Conservation (phyloP, 306 rosid species). For the Medicago arabica region DNA sequence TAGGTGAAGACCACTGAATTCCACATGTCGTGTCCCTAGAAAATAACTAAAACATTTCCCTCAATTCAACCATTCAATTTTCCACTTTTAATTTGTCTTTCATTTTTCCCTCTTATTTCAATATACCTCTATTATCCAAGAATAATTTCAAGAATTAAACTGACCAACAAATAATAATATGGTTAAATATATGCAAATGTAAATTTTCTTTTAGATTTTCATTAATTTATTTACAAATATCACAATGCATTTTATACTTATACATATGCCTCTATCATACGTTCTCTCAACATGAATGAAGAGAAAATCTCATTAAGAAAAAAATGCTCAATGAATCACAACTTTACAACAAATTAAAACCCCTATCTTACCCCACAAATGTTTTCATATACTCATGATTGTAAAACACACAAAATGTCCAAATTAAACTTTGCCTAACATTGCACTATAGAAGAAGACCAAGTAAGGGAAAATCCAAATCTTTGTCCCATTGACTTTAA, state of each 20-base stretch:
- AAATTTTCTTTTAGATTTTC: no score
- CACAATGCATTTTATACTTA: no score
- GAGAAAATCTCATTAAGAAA: neutral
- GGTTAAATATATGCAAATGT: no score
- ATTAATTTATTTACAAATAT: no score
- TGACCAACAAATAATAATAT: no score
- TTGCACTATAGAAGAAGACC: conserved; percentile 24
- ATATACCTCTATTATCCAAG: no score
- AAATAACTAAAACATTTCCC: neutral
- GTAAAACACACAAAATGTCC: neutral
- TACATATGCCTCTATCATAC: no score
- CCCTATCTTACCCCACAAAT: neutral
- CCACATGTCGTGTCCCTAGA: neutral
- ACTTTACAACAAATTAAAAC: neutral
- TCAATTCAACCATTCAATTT: neutral
- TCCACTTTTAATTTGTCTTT: neutral
- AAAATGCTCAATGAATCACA: no score
- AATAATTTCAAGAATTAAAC: no score
- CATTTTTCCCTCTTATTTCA: no score
- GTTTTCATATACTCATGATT: neutral
- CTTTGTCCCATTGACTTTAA: conserved; percentile 47
- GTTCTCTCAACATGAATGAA: no score
- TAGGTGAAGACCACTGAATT: neutral
- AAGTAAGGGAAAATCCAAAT: conserved; percentile 32
- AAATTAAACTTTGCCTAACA: conserved; percentile 11